phyloP scores from a whole-genome alignment of 2,329 filamentous ascomycete species.

The Trichophyton verrucosum region DNA sequence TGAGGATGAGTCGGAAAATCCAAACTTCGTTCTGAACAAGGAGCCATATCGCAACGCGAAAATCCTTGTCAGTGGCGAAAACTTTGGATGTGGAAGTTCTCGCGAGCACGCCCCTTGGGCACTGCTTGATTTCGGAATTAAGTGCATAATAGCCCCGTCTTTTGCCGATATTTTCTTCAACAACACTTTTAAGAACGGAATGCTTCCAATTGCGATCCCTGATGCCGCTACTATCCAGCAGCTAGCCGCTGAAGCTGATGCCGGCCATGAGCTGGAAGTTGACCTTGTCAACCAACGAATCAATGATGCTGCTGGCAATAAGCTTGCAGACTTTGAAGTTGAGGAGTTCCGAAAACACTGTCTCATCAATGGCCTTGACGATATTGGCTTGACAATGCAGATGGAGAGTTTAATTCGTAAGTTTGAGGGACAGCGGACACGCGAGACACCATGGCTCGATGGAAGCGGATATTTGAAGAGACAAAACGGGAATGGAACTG shows the following conservation, averaged over 20 bases:
- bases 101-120: constrained; percentile 97
- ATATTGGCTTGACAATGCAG: constrained; percentile 90
- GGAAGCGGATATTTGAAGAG: constrained; percentile 65
- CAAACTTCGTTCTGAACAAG: constrained; percentile 79
- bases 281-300: constrained; percentile 78
- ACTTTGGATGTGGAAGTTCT: constrained; percentile 89
- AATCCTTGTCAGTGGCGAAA: constrained; percentile 82
- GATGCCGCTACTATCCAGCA: constrained; percentile 54
- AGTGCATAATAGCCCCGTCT: constrained; percentile 79
- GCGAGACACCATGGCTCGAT: constrained; percentile 81
- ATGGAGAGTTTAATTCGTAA: constrained; percentile 74
- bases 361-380: constrained; percentile 82
- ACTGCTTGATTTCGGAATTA: constrained; percentile 90
- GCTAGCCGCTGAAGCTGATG: constrained; percentile 64
- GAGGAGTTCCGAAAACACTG: constrained; percentile 94
- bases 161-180: constrained; percentile 96
- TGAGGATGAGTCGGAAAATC: constrained; percentile 59
- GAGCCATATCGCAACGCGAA: constrained; percentile 73
- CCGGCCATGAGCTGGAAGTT: constrained; percentile 74
- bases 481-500: constrained; percentile 21
- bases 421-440: constrained; percentile 67
- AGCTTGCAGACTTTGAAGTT: constrained; percentile 69
- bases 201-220: constrained; percentile 72
- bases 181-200: constrained; percentile 99
- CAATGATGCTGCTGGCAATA: constrained; percentile 60